Evolutionary conservation across 768 basidiomycete genomes (phyloP).

Genomic region (Mycena rebaudengoi): DNA sequence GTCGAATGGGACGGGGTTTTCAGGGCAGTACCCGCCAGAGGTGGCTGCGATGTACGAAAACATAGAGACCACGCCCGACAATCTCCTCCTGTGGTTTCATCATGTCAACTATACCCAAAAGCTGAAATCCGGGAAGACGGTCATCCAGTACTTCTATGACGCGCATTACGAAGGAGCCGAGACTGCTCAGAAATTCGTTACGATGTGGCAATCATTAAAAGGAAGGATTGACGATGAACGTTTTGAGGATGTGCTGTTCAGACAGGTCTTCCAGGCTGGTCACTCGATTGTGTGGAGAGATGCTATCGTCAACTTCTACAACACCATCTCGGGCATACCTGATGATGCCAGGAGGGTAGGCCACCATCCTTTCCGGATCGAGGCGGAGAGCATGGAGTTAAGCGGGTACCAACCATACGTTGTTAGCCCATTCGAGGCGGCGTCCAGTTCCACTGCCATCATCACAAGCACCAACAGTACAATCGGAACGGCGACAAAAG

Average conservation of each 20-base stretch:
- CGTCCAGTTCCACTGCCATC: slow-evolving; percentile 18
- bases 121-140: slow-evolving; percentile 24
- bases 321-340: slow-evolving; percentile 24
- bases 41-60: slow-evolving; percentile 20
- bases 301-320: slow-evolving; percentile 24
- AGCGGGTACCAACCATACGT: slow-evolving; percentile 22
- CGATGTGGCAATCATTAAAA: slow-evolving; percentile 21
- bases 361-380: slow-evolving; percentile 24
- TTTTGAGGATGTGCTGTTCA: slow-evolving; percentile 23
- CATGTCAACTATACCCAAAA: slow-evolving; percentile 27
- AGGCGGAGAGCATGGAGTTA: slow-evolving; percentile 24
- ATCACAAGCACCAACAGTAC: slow-evolving; percentile 22
- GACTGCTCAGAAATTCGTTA: slow-evolving; percentile 18
- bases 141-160: slow-evolving; percentile 29
- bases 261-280: slow-evolving; percentile 24
- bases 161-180: slow-evolving; percentile 27
- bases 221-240: slow-evolving; percentile 24
- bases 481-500: slow-evolving; percentile 19
- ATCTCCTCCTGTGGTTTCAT: slow-evolving; percentile 26
- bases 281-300: slow-evolving; percentile 26
- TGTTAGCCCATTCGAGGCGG: slow-evolving; percentile 26
- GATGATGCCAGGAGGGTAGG: slow-evolving; percentile 23
- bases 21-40: slow-evolving; percentile 27
- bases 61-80: slow-evolving; percentile 21
- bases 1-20: slow-evolving; percentile 26